Percentiles rank a stretch among this genome's conserved stretches.
phyloP scores from a whole-genome alignment of 805 yeast species.

The Kodamaea sagamina region DNA sequence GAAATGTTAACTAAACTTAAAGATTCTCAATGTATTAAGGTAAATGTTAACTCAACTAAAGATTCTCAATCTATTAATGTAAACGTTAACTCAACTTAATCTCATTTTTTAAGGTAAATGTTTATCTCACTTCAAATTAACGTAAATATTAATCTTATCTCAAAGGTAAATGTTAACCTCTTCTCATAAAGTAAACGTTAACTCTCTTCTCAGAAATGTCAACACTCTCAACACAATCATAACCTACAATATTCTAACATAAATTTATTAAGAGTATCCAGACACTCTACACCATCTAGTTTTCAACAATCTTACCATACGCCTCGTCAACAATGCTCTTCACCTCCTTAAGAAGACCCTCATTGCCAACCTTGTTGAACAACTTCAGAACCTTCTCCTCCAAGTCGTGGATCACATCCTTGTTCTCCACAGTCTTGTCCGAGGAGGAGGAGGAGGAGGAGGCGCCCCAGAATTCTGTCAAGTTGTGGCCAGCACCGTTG shows the following conservation, averaged over 20 bases:
- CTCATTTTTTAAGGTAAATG: too few species aligned
- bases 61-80: too few species aligned
- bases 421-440: not conserved
- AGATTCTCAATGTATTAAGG: too few species aligned
- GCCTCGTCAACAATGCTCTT: constrained; percentile 29
- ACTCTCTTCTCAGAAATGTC: too few species aligned
- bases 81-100: too few species aligned
- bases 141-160: too few species aligned
- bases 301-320: constrained; percentile 19
- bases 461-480: constrained; percentile 52
- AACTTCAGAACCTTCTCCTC: constrained; percentile 25
- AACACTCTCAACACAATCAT: too few species aligned
- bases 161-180: too few species aligned
- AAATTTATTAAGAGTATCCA: not conserved
- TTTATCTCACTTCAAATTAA: too few species aligned
- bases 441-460: constrained; percentile 13
- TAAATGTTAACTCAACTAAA: too few species aligned
- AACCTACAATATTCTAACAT: not conserved
- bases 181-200: too few species aligned
- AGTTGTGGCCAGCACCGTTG: constrained; percentile 61
- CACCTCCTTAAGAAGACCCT: constrained; percentile 25
- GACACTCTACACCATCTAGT: constrained; percentile 1
- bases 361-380: constrained; percentile 23
- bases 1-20: too few species aligned
- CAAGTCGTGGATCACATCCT: constrained; percentile 10